Evolutionary conservation across 2,329 filamentous ascomycete genomes (phyloP).

Genomic region (Fulvia fulva): DNA sequence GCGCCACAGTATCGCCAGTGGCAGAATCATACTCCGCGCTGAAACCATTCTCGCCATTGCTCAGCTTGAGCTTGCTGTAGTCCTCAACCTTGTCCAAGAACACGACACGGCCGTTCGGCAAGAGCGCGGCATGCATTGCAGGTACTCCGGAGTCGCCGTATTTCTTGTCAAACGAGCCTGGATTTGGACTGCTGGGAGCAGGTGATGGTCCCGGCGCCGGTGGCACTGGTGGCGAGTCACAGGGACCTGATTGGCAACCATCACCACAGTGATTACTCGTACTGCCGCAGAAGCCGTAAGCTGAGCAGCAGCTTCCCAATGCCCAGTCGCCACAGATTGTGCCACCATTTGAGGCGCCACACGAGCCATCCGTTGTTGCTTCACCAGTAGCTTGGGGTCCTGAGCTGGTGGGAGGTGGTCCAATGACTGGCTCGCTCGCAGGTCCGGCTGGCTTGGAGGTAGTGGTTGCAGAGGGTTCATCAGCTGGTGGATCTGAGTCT

Average conservation of each 20-base stretch:
- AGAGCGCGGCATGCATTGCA: slow-evolving; percentile 58
- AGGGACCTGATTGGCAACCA: slow-evolving; percentile 55
- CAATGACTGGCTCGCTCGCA: slow-evolving; percentile 26
- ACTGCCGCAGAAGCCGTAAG: slow-evolving; percentile 55
- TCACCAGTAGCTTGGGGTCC: slow-evolving; percentile 28
- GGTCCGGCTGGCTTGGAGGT: slow-evolving; percentile 7
- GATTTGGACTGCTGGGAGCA: slow-evolving; percentile 44
- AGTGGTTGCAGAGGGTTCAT: slow-evolving; percentile 10
- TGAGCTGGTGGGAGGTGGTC: slow-evolving; percentile 23
- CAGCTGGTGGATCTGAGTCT: background rate
- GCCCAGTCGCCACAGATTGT: slow-evolving; percentile 52
- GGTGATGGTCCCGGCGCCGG: slow-evolving; percentile 43
- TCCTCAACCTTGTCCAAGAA: slow-evolving; percentile 63
- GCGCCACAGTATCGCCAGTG: slow-evolving; percentile 44
- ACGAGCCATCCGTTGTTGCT: slow-evolving; percentile 51
- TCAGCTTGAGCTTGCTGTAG: slow-evolving; percentile 54
- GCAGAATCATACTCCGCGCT: slow-evolving; percentile 56
- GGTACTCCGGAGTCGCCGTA: slow-evolving; percentile 58
- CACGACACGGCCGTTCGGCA: slow-evolving; percentile 56
- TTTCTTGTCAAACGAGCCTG: slow-evolving; percentile 44
- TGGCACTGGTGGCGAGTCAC: slow-evolving; percentile 38
- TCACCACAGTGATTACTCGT: slow-evolving; percentile 45
- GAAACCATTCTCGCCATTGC: slow-evolving; percentile 56
- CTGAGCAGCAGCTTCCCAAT: slow-evolving; percentile 53
- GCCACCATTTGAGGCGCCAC: slow-evolving; percentile 48